Base-by-base conservation (phyloP, 2,329 filamentous ascomycete genomes). In the Gnomoniopsis smithogilvyi region DNA sequence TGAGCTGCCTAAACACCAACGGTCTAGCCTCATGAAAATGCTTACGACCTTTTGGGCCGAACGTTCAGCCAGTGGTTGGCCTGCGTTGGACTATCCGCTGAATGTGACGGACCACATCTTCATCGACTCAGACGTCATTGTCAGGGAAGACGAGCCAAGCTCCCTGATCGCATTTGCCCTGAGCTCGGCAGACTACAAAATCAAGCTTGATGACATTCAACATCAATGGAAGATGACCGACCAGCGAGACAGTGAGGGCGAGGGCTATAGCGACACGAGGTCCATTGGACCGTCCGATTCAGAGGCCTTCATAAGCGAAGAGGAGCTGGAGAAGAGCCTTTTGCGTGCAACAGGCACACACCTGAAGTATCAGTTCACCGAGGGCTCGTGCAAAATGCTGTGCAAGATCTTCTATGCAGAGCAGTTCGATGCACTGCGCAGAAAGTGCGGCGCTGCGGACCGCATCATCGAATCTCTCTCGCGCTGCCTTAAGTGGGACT, bases 331-430 rank as follows among this genome's bases (percentile, higher is more conserved):
- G 72, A 88, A 90, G 64, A 95, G 92, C 41, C 79, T 99, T 26
- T 80, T 96, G 34, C 86, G 92, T 63, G 84, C 88, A 33, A 96
- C 91, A 0, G 93, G 94, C 41, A 96, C 92, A 1, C 95, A 99
- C 72, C 86, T 97, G 65, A 96, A 96, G 70, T 99, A 97, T 70
- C 92, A 96, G 61, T 99, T 98, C 74, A 88, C 89, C 30, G 93
- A 97, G 70, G 92, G 94, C 0, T 87, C 90, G n/a, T 94, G 96
- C 3, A 91, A 90, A 67, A 96, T 97, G 84, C 89, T 94, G 52
- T 98, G 96, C 79, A 99, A 99, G 74, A 95, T 99, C 50, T 98
- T 99, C 74, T 99, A 96, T 68, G 95, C 95, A 0, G 95, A 98
- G 72, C 95, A 97, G 64, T 99, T 99, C 67, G 95, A 99, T 74